Percentiles rank a stretch among this genome's conserved stretches.
Conservation (phyloP, 169 alveolate genomes). For the Plasmodium sp. region DNA sequence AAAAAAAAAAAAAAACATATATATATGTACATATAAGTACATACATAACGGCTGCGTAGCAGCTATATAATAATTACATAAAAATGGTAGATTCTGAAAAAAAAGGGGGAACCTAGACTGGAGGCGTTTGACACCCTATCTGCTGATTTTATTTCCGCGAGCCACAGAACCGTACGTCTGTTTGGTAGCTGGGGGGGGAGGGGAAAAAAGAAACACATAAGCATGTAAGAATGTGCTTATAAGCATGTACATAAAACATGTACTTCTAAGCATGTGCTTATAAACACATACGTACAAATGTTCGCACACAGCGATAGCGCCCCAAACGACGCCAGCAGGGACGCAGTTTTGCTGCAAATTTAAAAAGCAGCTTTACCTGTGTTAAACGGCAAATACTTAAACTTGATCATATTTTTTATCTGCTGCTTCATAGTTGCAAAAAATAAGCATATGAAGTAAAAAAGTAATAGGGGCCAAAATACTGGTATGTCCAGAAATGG, state of each 20-base stretch:
- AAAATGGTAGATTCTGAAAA: background rate
- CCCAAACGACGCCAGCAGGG: background rate
- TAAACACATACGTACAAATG: background rate
- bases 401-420: conserved; percentile 85
- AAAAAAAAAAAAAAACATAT: background rate
- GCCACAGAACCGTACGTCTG: conserved; percentile 73
- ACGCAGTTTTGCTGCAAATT: background rate
- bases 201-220: background rate
- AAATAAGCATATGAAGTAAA: conserved; percentile 90
- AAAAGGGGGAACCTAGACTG: background rate
- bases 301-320: background rate
- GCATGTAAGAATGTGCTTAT: background rate
- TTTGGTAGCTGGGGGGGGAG: conserved; percentile 43
- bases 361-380: conserved; percentile 72
- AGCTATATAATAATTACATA: conserved; percentile 2
- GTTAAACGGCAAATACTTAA: conserved; percentile 86
- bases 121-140: background rate
- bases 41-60: background rate
- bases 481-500: conserved; percentile 91
- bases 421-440: conserved; percentile 92
- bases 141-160: conserved; percentile 36
- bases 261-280: background rate
- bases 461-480: conserved; percentile 92
- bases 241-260: background rate
- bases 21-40: background rate